These are phyloP conservation scores for Quercus lobata DNA, from an alignment of 331 rosid genomes.

Conservation along the genomic window DNA sequence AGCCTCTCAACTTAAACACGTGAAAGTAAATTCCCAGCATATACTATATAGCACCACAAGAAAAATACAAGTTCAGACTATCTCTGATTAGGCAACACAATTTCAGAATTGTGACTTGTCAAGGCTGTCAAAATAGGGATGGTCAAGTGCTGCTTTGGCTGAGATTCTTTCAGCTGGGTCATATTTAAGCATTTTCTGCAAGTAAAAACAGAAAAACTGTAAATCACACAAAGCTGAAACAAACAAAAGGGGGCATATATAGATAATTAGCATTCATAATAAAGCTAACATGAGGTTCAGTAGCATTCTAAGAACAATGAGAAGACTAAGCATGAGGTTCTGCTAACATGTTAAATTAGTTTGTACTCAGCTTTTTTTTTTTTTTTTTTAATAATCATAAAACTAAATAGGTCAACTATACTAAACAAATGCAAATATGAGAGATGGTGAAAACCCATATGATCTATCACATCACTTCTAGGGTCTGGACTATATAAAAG, in stretches of 20 bases:
- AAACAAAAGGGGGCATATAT: neutral
- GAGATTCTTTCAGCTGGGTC: constrained; percentile 89
- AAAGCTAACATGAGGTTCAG: neutral
- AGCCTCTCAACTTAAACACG: constrained; percentile 9
- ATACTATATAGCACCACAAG: neutral
- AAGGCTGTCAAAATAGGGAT: constrained; percentile 87
- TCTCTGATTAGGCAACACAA: neutral
- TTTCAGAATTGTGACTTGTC: constrained; percentile 84
- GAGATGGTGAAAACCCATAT: neutral
- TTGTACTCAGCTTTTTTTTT: no score
- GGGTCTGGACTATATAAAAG: no score
- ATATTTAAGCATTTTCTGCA: constrained; percentile 87
- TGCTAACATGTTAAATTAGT: no score
- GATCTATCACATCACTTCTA: neutral
- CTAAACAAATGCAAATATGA: neutral
- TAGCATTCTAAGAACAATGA: neutral
- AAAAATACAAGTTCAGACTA: constrained; percentile 11
- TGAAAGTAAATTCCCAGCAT: neutral
- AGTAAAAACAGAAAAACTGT: constrained; percentile 4
- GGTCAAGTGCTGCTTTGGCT: constrained; percentile 92
- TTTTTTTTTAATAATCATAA: no score
- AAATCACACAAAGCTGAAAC: constrained; percentile 1
- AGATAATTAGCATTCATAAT: neutral
- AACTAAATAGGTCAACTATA: neutral
- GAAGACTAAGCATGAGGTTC: neutral